Evolutionary conservation across 2,329 filamentous ascomycete genomes (phyloP), one percentile per base, ranked within the genome.

Genomic region (Colletotrichum lindemuthianum): DNA sequence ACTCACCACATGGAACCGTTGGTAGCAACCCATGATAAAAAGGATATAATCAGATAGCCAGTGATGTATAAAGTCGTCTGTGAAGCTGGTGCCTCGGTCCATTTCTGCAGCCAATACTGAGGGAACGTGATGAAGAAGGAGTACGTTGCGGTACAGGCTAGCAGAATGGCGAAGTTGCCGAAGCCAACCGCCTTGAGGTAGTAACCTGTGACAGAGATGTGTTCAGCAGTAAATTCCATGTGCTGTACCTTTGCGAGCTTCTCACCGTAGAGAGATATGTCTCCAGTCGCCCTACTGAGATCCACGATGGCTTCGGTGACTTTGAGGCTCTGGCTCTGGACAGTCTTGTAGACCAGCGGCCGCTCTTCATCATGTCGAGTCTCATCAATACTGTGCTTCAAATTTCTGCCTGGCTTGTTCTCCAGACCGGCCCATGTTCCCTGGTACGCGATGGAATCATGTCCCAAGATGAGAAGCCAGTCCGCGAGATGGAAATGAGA

Each of bases 51-150:
- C 1, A 65, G 16, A 15, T 65, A 63, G 2, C 45, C 59, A 12
- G 40, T 41, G 4, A 52, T n/a, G 8, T 63, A 63, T 9, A 61
- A 65, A 36, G 13, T 51, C 0, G 52, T 65, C 10, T 65, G 34
- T 0, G 48, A 51, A 4, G 9, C 13, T 6, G 64, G 64, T 2
- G 63, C 48, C 16, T 60, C 65, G 2, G 60, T 60, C 67, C 67
- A 68, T 6, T 50, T 41, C 8, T 61, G 54, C 3, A 68, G 15
- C 65, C 47, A 67, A 34, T 67, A 59, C 8, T 63, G 67, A 3
- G 57, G 56, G 4, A 65, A 56, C 1, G 63, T 66, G 2, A 65
- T 12, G 7, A 55, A 66, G 12, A 54, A 34, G 0, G 57, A 59
- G n/a, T 53, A 63, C 3, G 13, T 54, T 6, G 44, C 36, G 6